Base-by-base conservation (phyloP, 805 yeast genomes). In the Yarrowia sp. region DNA sequence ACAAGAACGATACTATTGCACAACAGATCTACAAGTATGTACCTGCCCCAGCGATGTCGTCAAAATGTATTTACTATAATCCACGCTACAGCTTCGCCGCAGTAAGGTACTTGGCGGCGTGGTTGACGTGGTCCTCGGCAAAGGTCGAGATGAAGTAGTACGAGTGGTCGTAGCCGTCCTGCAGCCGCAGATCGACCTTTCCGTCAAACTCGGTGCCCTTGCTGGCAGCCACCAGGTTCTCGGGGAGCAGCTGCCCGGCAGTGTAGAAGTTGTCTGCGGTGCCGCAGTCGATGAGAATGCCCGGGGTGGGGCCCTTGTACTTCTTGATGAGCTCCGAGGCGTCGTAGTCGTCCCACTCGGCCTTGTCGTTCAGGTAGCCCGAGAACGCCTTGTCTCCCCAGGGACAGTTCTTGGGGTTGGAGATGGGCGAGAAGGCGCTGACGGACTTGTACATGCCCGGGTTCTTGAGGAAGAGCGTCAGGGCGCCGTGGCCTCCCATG, bases 401-500 rank as follows among this genome's bases (percentile, higher is more conserved):
- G 38, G 86, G 87, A 66, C 86, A 83, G 55, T 78, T 76, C 61
- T 80, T 74, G 6, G 98, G 98, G 74, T 91, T 88, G 24, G 84
- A 76, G 66, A 94, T 89, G 60, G 99, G 98, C 0, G 97, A 83
- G 76, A 93, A 93, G 0, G 97, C 97, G 63, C 90, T 83, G 41
- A 88, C 92, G 1, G 94, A 84, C 71, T 82, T 82, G 78, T 87
- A 93, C 68, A 77, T 78, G 1, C 84, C 86, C 0, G 92, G 89
- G 72, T 87, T 84, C 65, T 80, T 82, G 64, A 93, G 75, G 67
- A 74, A 84, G n/a, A 84, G 77, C 64, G 87, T 76, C 64, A 93
- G 74, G 0, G 99, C 96, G 63, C 98, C 99, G 72, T 82, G 90
- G 0, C 99, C 99, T 56, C 99, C 99, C 98, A 94, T 94, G 1